Percentiles rank a stretch among this genome's conserved stretches.
Evolutionary conservation across 192 early-diverging fungal genomes (phyloP).

Genomic region (Coemansia sp.): DNA sequence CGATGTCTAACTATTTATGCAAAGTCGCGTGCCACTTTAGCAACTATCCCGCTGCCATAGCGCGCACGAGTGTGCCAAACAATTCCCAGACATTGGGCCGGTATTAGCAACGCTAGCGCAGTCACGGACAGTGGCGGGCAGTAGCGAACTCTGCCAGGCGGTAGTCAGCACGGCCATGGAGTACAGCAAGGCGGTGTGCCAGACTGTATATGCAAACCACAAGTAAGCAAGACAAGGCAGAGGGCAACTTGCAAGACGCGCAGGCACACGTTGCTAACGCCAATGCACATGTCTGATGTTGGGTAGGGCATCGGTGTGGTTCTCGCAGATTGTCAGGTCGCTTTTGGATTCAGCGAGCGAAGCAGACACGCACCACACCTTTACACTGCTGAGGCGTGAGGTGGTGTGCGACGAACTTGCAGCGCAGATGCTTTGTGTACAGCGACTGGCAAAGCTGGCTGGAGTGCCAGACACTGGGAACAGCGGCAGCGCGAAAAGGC

Average conservation of each 20-base stretch:
- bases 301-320: constrained; percentile 34
- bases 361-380: not conserved
- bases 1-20: not conserved
- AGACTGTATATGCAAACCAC: constrained; percentile 38
- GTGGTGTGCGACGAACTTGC: constrained; percentile 3
- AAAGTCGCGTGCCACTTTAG: constrained; percentile 7
- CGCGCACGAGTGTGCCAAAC: constrained; percentile 44
- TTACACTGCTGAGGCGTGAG: not conserved
- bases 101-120: constrained; percentile 30
- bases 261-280: not conserved
- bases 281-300: not conserved
- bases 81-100: constrained; percentile 35
- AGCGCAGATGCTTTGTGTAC: constrained; percentile 13
- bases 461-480: not conserved
- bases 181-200: constrained; percentile 38
- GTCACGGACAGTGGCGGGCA: constrained; percentile 12
- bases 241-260: not conserved
- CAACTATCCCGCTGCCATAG: constrained; percentile 31
- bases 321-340: constrained; percentile 27
- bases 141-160: constrained; percentile 15
- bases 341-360: constrained; percentile 3
- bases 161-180: constrained; percentile 33
- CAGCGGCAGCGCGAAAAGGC: not conserved
- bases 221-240: constrained; percentile 7
- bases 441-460: constrained; percentile 12